Conservation (phyloP, 495 filamentous ascomycete genomes). For the Aspergillus kassunensis region DNA sequence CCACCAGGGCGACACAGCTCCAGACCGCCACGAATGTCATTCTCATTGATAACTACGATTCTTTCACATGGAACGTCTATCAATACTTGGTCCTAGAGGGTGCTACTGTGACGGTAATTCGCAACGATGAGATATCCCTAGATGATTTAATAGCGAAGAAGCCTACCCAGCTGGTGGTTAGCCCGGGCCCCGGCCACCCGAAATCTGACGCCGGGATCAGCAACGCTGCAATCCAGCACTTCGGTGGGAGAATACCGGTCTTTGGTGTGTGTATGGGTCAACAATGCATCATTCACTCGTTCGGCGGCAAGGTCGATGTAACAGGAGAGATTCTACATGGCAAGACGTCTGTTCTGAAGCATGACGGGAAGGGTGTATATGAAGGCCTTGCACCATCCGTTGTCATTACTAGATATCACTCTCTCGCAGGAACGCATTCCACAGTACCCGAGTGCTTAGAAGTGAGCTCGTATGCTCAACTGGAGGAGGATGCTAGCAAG, state of each 20-base stretch:
- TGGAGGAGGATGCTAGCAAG: conserved; percentile 53
- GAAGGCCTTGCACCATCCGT: conserved; percentile 69
- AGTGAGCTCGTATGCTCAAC: conserved; percentile 82
- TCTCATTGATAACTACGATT: conserved; percentile 98
- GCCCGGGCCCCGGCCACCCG: conserved; percentile 92
- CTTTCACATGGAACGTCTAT: conserved; percentile 98
- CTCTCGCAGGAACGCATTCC: conserved; percentile 85
- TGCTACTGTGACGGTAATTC: conserved; percentile 78
- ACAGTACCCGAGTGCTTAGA: conserved; percentile 85
- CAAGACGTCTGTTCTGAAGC: conserved; percentile 85
- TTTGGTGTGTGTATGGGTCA: conserved; percentile 98
- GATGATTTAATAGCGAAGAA: conserved; percentile 75
- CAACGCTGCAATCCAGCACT: conserved; percentile 83
- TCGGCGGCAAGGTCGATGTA: conserved; percentile 85
- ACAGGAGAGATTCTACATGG: conserved; percentile 97
- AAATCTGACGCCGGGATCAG: conserved; percentile 86
- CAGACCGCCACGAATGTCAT: conserved; percentile 82
- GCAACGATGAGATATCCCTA: conserved; percentile 87
- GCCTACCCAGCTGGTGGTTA: conserved; percentile 91
- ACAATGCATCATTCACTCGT: conserved; percentile 93
- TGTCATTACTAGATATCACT: conserved; percentile 93
- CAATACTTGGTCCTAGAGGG: conserved; percentile 96
- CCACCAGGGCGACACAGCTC: conserved; percentile 62
- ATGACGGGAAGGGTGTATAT: conserved; percentile 88
- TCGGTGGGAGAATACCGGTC: conserved; percentile 94